Evolutionary conservation across 805 yeast genomes (phyloP).

Genomic region (Wickerhamomyces silvicola): DNA sequence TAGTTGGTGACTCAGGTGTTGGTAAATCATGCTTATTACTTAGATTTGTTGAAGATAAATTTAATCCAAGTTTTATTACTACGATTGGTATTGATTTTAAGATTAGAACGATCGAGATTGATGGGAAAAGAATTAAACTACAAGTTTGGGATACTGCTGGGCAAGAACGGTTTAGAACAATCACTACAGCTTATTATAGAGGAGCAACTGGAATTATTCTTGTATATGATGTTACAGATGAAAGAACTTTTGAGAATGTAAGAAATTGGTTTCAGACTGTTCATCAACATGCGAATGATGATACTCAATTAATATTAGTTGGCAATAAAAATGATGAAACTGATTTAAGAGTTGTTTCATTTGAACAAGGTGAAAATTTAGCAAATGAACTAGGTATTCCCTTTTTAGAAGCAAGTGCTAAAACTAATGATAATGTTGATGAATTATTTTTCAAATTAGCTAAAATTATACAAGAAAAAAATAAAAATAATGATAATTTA

Average conservation of each 20-base stretch:
- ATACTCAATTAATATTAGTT: constrained; percentile 87
- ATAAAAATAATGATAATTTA: constrained; percentile 33
- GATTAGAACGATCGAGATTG: constrained; percentile 90
- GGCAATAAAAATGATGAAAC: constrained; percentile 95
- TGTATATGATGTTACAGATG: constrained; percentile 81
- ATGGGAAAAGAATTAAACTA: constrained; percentile 86
- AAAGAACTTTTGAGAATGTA: constrained; percentile 86
- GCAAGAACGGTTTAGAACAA: constrained; percentile 92
- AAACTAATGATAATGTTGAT: constrained; percentile 86
- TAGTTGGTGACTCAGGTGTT: constrained; percentile 91
- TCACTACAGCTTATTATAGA: constrained; percentile 87
- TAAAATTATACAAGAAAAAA: constrained; percentile 75
- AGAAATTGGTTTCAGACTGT: constrained; percentile 95
- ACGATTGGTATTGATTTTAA: constrained; percentile 98
- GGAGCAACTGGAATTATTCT: constrained; percentile 86
- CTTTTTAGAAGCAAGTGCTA: constrained; percentile 94
- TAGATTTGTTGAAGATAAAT: constrained; percentile 93
- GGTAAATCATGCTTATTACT: constrained; percentile 86
- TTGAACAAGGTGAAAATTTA: constrained; percentile 84
- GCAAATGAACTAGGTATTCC: constrained; percentile 86
- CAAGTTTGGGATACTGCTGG: constrained; percentile 98
- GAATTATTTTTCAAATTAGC: constrained; percentile 89
- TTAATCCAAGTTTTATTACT: constrained; percentile 93
- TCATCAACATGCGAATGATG: constrained; percentile 93
- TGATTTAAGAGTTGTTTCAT: constrained; percentile 77